These are phyloP conservation scores for Colletotrichum australisinense DNA, from an alignment of 2,329 filamentous ascomycete genomes.

Conservation along the genomic window DNA sequence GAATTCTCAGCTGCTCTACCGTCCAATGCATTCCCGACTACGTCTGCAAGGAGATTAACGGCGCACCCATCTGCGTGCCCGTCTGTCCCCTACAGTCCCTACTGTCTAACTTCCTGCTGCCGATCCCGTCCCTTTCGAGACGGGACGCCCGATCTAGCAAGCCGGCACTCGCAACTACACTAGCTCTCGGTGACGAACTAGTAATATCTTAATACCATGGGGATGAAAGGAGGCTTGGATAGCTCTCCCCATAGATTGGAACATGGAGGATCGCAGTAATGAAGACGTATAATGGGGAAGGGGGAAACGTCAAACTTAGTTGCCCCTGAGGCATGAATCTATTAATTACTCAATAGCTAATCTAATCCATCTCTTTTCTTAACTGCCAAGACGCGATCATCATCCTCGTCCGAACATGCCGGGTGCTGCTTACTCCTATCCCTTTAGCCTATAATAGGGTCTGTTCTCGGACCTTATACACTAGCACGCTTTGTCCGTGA, in stretches of 20 bases:
- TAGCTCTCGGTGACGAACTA: not conserved
- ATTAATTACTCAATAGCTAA: constrained; percentile 10
- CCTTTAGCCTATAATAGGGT: not conserved
- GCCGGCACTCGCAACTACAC: not conserved
- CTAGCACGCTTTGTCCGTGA: not conserved
- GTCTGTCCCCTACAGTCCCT: not conserved
- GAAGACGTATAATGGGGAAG: not conserved
- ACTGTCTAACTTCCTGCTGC: not conserved
- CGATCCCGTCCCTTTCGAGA: not conserved
- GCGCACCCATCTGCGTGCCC: not conserved
- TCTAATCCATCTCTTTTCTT: not conserved
- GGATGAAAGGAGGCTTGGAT: not conserved
- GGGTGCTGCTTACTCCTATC: not conserved
- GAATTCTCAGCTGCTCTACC: not conserved
- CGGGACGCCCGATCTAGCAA: not conserved
- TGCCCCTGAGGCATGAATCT: constrained; percentile 24
- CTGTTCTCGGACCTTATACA: not conserved
- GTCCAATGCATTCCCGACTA: not conserved
- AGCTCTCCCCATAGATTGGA: not conserved
- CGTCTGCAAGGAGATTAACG: not conserved
- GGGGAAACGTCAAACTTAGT: not conserved
- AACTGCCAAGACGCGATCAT: constrained; percentile 1
- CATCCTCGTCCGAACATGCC: constrained; percentile 6
- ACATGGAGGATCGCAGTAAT: not conserved
- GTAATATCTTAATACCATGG: not conserved